Percentiles rank a stretch among this genome's conserved stretches.
Conservation (phyloP, 441 rosid genomes). For the Adansonia madagascariensis region DNA sequence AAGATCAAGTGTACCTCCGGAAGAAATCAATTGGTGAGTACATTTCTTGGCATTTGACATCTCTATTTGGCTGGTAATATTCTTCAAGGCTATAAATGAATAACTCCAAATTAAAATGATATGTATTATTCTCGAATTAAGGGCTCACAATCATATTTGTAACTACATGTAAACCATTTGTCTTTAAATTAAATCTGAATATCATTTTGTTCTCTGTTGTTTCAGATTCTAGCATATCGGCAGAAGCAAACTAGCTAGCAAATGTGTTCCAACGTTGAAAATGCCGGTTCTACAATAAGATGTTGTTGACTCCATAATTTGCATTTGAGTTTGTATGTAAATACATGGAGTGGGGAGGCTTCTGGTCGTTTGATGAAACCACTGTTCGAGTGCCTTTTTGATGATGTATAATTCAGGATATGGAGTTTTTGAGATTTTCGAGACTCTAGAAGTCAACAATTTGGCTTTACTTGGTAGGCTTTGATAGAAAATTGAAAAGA, state of each 20-base stretch:
- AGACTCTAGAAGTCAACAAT: background rate
- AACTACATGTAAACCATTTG: background rate
- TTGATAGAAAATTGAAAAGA: too few species aligned
- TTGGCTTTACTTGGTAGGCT: too few species aligned
- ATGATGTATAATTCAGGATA: slow-evolving; percentile 8
- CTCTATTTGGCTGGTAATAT: background rate
- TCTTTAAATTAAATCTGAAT: slow-evolving; percentile 5
- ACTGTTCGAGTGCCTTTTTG: slow-evolving; percentile 2
- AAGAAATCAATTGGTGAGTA: slow-evolving; percentile 52
- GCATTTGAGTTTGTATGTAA: slow-evolving; percentile 6
- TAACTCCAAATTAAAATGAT: too few species aligned
- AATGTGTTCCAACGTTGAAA: background rate
- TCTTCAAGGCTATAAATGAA: background rate
- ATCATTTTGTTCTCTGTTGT: slow-evolving; percentile 13
- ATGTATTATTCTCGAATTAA: background rate
- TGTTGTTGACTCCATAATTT: slow-evolving; percentile 8
- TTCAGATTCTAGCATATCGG: slow-evolving; percentile 57
- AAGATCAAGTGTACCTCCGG: slow-evolving; percentile 37
- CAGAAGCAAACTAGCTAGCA: slow-evolving; percentile 44
- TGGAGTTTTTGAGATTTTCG: background rate
- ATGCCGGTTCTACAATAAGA: background rate
- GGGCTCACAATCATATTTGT: background rate
- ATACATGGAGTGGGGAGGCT: slow-evolving; percentile 9
- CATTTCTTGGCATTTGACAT: background rate
- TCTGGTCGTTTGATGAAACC: slow-evolving; percentile 16